Percentiles rank a stretch among this genome's conserved stretches.
Conservation (phyloP, 176 grass and related monocot species). For the Secale cereale region DNA sequence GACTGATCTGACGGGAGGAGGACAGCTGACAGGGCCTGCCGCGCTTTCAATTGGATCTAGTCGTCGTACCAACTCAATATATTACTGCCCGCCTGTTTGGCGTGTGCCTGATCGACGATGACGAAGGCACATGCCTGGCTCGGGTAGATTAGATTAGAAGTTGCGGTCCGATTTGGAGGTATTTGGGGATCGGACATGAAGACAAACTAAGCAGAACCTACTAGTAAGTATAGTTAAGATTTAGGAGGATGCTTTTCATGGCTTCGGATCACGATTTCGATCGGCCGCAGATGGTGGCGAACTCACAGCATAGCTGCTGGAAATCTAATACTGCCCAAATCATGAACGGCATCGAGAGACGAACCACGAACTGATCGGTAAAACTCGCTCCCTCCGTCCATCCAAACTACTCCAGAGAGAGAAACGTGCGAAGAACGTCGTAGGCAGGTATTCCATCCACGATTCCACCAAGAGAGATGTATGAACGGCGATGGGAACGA, state of each 20-base stretch:
- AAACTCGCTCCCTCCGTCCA: neutral
- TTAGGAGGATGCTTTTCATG: neutral
- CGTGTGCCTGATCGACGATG: neutral
- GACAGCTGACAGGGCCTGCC: neutral
- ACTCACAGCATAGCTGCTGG: no score
- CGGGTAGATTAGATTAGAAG: neutral
- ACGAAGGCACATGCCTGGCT: neutral
- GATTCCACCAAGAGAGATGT: neutral
- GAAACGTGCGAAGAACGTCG: neutral
- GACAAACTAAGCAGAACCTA: neutral
- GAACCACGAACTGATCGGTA: neutral
- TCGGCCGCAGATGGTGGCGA: neutral
- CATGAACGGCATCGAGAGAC: neutral
- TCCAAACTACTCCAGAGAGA: neutral
- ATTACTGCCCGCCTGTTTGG: neutral
- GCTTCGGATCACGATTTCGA: neutral
- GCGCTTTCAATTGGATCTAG: conserved; percentile 20
- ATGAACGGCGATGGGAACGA: neutral
- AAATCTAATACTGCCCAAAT: no score
- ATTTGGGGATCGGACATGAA: neutral
- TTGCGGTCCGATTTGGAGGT: neutral
- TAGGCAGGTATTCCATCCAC: neutral
- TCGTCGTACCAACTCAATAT: neutral
- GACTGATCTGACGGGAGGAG: neutral
- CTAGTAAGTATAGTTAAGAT: neutral